These are phyloP conservation scores for Suillus bovinus DNA, from an alignment of 768 basidiomycete species.

Conservation along the genomic window DNA sequence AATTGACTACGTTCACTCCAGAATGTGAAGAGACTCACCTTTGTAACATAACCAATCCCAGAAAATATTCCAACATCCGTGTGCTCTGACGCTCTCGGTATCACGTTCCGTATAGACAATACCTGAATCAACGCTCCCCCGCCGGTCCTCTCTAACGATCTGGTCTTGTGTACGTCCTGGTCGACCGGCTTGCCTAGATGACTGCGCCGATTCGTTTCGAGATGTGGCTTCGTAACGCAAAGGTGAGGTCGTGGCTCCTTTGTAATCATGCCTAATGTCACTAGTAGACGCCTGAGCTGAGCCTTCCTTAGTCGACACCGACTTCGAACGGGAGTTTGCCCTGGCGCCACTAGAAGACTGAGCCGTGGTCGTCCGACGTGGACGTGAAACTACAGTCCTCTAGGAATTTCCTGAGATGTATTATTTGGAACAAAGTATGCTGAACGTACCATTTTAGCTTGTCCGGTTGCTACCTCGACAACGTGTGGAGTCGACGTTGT, in stretches of 20 bases:
- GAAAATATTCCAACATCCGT: conserved; percentile 6
- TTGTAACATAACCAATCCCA: conserved; percentile 1
- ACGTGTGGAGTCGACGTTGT: background rate
- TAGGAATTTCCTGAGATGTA: background rate
- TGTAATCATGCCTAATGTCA: too few species aligned
- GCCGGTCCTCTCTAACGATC: too few species aligned
- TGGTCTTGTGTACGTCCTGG: background rate
- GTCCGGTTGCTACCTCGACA: background rate
- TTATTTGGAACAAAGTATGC: too few species aligned
- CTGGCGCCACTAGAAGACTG: background rate
- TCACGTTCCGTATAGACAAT: background rate
- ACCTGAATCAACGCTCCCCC: background rate
- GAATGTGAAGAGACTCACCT: background rate
- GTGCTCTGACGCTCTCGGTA: background rate
- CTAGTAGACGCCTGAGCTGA: background rate
- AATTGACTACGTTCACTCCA: background rate
- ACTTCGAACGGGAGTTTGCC: background rate
- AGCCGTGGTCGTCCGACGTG: background rate
- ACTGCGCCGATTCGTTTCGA: too few species aligned
- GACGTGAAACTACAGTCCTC: background rate
- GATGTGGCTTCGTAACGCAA: background rate
- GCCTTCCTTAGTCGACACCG: background rate
- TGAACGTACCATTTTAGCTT: background rate
- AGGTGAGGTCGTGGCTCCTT: background rate
- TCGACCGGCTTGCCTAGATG: background rate